Conservation (phyloP, 352 stramenopile genomes). For the Phytophthora cryptogea region DNA sequence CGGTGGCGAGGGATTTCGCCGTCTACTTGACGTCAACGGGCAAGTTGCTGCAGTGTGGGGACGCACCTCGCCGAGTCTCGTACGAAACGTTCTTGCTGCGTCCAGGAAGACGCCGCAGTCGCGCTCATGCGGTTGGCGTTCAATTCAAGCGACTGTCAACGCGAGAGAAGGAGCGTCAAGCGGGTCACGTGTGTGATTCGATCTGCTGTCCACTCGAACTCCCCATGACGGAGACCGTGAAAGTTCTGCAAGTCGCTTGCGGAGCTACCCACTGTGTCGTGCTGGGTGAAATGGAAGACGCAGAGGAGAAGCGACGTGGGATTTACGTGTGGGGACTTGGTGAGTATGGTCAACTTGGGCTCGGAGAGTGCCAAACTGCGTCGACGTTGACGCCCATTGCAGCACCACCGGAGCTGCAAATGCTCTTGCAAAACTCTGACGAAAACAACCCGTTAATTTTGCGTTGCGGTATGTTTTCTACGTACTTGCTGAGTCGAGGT, state of each 20-base stretch:
- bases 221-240: slow-evolving; percentile 8
- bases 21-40: slow-evolving; percentile 24
- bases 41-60: slow-evolving; percentile 23
- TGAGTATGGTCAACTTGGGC: slow-evolving; percentile 52
- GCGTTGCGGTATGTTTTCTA: slow-evolving; percentile 42
- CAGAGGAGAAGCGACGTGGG: neutral
- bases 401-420: slow-evolving; percentile 12
- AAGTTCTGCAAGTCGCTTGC: slow-evolving; percentile 41
- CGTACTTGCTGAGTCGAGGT: slow-evolving; percentile 27
- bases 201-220: slow-evolving; percentile 12
- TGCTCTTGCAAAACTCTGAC: slow-evolving; percentile 9
- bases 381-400: slow-evolving; percentile 28
- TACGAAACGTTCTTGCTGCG: slow-evolving; percentile 28
- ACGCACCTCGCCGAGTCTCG: slow-evolving; percentile 10
- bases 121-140: slow-evolving; percentile 15
- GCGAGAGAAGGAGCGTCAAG: slow-evolving; percentile 5
- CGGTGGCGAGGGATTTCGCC: slow-evolving; percentile 20
- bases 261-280: slow-evolving; percentile 46
- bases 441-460: slow-evolving; percentile 8
- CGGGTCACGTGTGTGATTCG: slow-evolving; percentile 23
- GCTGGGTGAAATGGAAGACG: slow-evolving; percentile 15
- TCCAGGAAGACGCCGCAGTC: slow-evolving; percentile 13
- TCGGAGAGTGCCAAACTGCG: slow-evolving; percentile 30
- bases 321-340: slow-evolving; percentile 45
- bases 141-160: slow-evolving; percentile 29